Evolutionary conservation across 2,329 filamentous ascomycete species (phyloP), one percentile per base, ranked within the genome.

Genomic region (Phaeosphaeriaceae sp.): DNA sequence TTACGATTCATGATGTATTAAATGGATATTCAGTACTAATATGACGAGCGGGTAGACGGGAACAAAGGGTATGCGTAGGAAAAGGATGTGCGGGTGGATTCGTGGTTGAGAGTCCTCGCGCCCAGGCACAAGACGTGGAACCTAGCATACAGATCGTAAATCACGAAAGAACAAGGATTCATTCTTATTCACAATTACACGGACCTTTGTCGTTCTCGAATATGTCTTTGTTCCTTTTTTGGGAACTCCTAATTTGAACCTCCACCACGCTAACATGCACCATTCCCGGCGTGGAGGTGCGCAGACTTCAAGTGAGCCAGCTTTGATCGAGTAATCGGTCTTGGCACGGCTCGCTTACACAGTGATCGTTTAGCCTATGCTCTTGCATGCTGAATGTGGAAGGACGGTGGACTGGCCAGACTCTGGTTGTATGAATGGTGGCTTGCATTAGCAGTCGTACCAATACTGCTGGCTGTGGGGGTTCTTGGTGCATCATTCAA

Each of bases 21-120:
- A 49, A 19, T 47, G 22, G 52, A 15, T 22, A 21, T 48, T 19
- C 17, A 47, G 54, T 55, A 44, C 15, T 57, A 58, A 55, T 54
- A 35, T 46, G 46, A 49, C 51, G 11, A 40, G 46, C 46, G 17
- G 15, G 35, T 40, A 40, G 35, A 40, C 15, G 15, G 15, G 15
- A 23, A 23, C 10, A 24, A 4, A 9, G 19, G 19, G 9, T 40
- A 40, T 8, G n/a, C 8, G 35, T 40, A 4, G 35, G 35, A 17
- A 17, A n/a, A n/a, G 35, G 15, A 40, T 15, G 5, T 8, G 17
- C 2, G 15, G n/a, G 15, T 7, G 35, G 35, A 15, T 3, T 17
- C 35, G 17, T 40, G 35, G 30, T 35, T 35, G 30, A 35, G 30
- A 11, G 30, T 35, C 35, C 15, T 40, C 11, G 11, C 30, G 30